Evolutionary conservation across 2,329 filamentous ascomycete genomes (phyloP).

Genomic region (Fusarium austroafricanum): DNA sequence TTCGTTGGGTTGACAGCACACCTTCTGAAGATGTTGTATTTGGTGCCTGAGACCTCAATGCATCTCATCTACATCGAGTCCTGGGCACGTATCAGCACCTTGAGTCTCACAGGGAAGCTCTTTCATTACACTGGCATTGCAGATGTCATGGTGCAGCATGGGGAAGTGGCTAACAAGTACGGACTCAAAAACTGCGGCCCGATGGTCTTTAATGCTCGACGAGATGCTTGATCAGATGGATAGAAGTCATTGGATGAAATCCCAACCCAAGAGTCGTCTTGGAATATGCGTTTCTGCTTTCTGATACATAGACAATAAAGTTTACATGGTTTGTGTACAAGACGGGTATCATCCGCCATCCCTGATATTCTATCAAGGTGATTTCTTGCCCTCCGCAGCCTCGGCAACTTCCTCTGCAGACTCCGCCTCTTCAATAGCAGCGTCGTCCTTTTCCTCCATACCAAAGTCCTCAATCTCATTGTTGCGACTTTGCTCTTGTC

Average conservation of each 20-base stretch:
- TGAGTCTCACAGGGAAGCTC: slow-evolving; percentile 87
- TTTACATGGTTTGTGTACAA: slow-evolving; percentile 42
- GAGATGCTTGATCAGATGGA: slow-evolving; percentile 37
- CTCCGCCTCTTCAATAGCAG: slow-evolving; percentile 25
- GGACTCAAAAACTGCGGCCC: slow-evolving; percentile 53
- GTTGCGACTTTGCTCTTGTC: slow-evolving; percentile 54
- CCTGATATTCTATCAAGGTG: slow-evolving; percentile 19
- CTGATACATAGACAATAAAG: slow-evolving; percentile 41
- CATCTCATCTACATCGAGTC: slow-evolving; percentile 89
- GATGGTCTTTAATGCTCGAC: slow-evolving; percentile 55
- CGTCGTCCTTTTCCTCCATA: slow-evolving; percentile 51
- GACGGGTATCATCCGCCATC: slow-evolving; percentile 36
- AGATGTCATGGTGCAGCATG: slow-evolving; percentile 87
- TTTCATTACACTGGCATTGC: slow-evolving; percentile 73
- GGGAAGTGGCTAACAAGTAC: slow-evolving; percentile 65
- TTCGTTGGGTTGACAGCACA: slow-evolving; percentile 71
- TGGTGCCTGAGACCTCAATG: slow-evolving; percentile 66
- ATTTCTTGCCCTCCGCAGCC: slow-evolving; percentile 28
- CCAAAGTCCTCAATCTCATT: slow-evolving; percentile 59
- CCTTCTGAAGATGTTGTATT: slow-evolving; percentile 58
- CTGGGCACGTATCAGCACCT: slow-evolving; percentile 83
- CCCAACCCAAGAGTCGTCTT: slow-evolving; percentile 9
- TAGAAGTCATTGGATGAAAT: not conserved
- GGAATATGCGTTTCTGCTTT: slow-evolving; percentile 36
- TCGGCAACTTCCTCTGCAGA: slow-evolving; percentile 45